A percentile compares a stretch with the other conserved stretches of the same genome.
Evolutionary conservation across 352 stramenopile genomes (phyloP).

Genomic region (Globisporangium emineosum): DNA sequence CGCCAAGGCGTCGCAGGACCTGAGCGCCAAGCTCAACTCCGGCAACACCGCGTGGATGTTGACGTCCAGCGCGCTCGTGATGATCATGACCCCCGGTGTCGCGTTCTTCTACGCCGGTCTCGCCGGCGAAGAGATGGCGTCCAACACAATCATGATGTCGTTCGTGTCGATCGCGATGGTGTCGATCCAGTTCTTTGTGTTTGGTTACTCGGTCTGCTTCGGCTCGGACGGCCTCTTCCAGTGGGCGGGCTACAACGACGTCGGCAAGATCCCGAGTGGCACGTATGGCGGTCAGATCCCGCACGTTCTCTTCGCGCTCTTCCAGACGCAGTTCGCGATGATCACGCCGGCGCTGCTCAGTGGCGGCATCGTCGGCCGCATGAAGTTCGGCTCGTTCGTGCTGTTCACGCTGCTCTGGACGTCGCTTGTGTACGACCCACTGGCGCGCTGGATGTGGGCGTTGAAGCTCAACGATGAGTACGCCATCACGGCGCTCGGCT

Average conservation of each 20-base stretch:
- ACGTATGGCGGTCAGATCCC: slow-evolving; percentile 64
- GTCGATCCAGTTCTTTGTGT: slow-evolving; percentile 75
- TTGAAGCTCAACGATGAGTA: slow-evolving; percentile 58
- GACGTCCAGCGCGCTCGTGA: slow-evolving; percentile 42
- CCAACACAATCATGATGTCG: slow-evolving; percentile 82
- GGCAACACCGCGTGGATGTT: slow-evolving; percentile 74
- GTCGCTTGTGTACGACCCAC: slow-evolving; percentile 78
- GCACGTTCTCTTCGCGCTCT: slow-evolving; percentile 71
- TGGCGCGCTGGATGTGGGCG: slow-evolving; percentile 85
- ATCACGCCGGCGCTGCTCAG: slow-evolving; percentile 76
- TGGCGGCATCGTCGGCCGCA: slow-evolving; percentile 79
- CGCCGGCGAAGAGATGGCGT: slow-evolving; percentile 63
- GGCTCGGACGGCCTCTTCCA: slow-evolving; percentile 51
- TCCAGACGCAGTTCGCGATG: slow-evolving; percentile 82
- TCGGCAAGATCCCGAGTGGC: slow-evolving; percentile 36
- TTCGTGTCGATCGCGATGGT: slow-evolving; percentile 76
- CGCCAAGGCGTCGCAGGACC: slow-evolving; percentile 31
- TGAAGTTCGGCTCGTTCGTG: slow-evolving; percentile 74
- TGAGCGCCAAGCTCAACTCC: slow-evolving; percentile 31
- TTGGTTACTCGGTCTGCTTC: slow-evolving; percentile 75
- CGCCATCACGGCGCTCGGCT: slow-evolving; percentile 38
- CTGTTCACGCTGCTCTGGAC: slow-evolving; percentile 85
- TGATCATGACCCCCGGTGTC: slow-evolving; percentile 72
- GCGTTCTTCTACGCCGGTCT: slow-evolving; percentile 82
- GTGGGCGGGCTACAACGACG: slow-evolving; percentile 57